Base-by-base conservation (phyloP, 805 yeast genomes). In the Groenewaldozyma tartarivorans region DNA sequence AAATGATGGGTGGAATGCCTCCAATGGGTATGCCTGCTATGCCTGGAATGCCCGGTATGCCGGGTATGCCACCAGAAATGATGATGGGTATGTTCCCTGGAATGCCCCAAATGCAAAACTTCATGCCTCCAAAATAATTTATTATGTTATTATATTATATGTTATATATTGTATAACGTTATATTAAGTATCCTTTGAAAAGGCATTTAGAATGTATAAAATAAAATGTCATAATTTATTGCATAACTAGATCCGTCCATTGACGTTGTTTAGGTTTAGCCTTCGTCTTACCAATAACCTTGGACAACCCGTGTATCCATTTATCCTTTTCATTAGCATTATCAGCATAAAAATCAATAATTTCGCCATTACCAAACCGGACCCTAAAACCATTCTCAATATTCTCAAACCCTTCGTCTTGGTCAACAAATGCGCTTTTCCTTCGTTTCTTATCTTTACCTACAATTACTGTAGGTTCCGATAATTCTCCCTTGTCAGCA, bases 321-420 rank as follows among this genome's bases (percentile, higher is more conserved):
- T 65, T 63, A 24, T 61, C 55, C 61, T 78, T 81, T 39, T 75
- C 79, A 15, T 58, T 66, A 35, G 64, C 68, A 34, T 78, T 74
- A 40, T 85, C 92, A 15, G 95, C 90, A n/a, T 83, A 84, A 58
- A 90, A 84, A 48, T 78, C 83, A 39, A 88, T 81, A 3, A 74
- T 66, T 59, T 88, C 96, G 4, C 85, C 88, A 55, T 88, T 82
- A 33, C 75, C 71, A 59, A 88, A 88, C 46, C 67, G 64, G 37
- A 88, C 61, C 53, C 79, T 79, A 68, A 88, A 85, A 9, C 87
- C 78, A 46, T 83, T 81, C 45, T 81, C 76, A 53, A 49, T 48
- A 37, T 44, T 44, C 40, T 44, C 33, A 36, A 47, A 49, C 1
- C 48, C 54, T 11, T 49, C 50, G 35, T 52, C 50, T 22, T 41